Base-by-base conservation (phyloP, 2,329 filamentous ascomycete genomes). In the Fusarium marasasianum region DNA sequence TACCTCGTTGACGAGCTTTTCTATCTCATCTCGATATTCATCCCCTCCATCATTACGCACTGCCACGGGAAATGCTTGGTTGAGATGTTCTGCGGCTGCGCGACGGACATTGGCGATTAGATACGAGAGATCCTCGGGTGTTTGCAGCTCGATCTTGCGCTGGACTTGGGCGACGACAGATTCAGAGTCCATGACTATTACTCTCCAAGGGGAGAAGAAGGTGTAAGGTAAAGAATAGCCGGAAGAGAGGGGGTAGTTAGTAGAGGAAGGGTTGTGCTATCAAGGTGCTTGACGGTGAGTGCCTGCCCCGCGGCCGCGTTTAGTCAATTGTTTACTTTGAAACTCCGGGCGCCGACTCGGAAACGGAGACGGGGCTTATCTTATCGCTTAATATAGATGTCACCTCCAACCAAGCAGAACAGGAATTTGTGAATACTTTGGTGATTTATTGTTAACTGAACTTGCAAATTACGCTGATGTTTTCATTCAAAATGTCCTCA, bases 91-190 rank as follows among this genome's bases (percentile, higher is more conserved):
- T 50, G 88, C 86, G 17, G 93, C 93, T 64, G 91, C 91, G 81
- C 87, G 87, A 79, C 91, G 90, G 72, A 94, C 89, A 79, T 93
- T 93, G 73, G 87, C 84, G 76, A 93, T 87, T 35, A 96, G 88
- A 82, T 91, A 93, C 63, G 87, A 84, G 40, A 95, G 87, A 82
- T 96, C 93, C 55, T 92, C 90, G 47, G 91, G 89, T n/a, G 89
- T 88, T 84, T 95, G 93, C 58, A 96, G 90, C 84, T 95, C 93
- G 81, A 96, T 93, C 83, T 91, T 92, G 81, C 93, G 91, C 82
- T 94, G 90, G 74, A 82, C 82, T 43, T 84, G 80, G 14, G 81
- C 78, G 65, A 81, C 76, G 64, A 79, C 72, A 17, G 80, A 81
- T 60, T 82, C 80, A 40, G 80, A 77, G 71, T 81, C 80, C 82